Base-by-base conservation (phyloP, 2,329 filamentous ascomycete species). In the Botrytis tulipae region DNA sequence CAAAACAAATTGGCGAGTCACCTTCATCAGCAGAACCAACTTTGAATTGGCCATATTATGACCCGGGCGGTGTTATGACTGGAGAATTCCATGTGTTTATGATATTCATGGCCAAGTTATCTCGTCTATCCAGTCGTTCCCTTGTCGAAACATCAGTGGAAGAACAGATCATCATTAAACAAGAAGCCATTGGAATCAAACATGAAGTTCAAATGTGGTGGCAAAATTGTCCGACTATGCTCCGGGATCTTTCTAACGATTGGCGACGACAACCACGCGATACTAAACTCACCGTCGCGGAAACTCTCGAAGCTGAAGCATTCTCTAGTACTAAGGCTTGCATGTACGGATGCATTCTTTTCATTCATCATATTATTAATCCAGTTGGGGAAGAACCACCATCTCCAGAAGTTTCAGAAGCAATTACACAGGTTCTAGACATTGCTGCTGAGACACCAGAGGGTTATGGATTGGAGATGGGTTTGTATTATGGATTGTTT, bases 381-480 rank as follows among this genome's bases (percentile, higher is more conserved):
- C 79, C 79, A 22, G 40, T 78, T 2, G 76, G 78, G 9, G 63
- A 46, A 25, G 63, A 77, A 25, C 75, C 75, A 20, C 75, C 77
- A 40, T 73, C 72, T 12, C 70, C 72, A 35, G 77, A 79, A 44
- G 78, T 80, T 40, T 74, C 71, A 22, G 75, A 78, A 25, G 78
- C 79, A 9, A 74, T 80, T 35, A 76, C 71, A 14, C 76, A 76
- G 57, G 77, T 80, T 54, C 67, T 80, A 14, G 77, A 80, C 20
- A 79, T 80, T 73, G 79, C 77, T 22, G 74, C 74, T 20, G 79
- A 80, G 63, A 80, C 76, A 5, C 79, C 79, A 1, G 76, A 79
- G 42, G 79, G 79, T 6, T 79, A 79, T 74, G 79, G 79, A 6
- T 69, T 80, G 22, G 79, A 80, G 61, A 80, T 80, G 79, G 79